These are phyloP conservation scores for Carex littledalei DNA, from an alignment of 176 grass and related monocot species.

Conservation along the genomic window DNA sequence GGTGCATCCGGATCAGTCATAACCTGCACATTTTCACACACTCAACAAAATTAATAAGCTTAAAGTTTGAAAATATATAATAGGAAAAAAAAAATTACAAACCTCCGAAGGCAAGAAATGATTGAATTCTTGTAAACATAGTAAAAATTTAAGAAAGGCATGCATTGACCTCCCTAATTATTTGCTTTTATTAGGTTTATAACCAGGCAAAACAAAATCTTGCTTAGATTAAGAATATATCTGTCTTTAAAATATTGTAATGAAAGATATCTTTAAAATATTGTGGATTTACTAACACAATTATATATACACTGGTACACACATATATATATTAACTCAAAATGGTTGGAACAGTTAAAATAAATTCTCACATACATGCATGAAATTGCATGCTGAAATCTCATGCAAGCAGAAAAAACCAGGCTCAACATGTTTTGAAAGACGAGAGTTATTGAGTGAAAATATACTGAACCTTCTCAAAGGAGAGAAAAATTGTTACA, in stretches of 20 bases:
- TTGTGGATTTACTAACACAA: neutral
- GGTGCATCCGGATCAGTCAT: constrained; percentile 91
- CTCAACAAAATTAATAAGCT: neutral
- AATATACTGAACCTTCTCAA: neutral
- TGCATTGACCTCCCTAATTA: no score
- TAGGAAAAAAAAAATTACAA: neutral
- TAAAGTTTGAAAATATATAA: neutral
- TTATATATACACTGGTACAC: neutral
- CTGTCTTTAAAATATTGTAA: neutral
- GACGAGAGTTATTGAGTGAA: neutral
- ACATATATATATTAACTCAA: neutral
- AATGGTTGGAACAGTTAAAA: neutral
- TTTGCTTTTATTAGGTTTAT: no score
- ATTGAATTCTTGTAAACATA: no score
- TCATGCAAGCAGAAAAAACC: neutral
- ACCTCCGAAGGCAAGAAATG: no score
- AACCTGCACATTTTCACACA: constrained; percentile 30
- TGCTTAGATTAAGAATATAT: no score
- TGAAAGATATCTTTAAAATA: neutral
- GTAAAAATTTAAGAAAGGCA: no score
- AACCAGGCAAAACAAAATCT: no score
- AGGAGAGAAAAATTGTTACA: neutral
- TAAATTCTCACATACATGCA: neutral
- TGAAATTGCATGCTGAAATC: neutral
- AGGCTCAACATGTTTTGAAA: neutral